Conservation (phyloP, 2,329 filamentous ascomycete species). For the Paraconiothyrium brasiliense region DNA sequence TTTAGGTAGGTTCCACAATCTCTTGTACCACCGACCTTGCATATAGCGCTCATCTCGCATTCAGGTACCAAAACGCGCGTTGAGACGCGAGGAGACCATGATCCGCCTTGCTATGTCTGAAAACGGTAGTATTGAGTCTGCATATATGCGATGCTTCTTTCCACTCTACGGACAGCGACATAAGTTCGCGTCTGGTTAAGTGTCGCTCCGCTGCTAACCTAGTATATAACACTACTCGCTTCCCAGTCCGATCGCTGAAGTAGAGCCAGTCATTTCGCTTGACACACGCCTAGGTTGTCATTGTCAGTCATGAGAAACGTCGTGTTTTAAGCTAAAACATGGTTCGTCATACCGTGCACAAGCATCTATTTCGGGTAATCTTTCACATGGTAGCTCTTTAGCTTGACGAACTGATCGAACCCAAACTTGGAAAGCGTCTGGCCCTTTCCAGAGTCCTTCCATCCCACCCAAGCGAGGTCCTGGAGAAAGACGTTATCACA, state of each 20-base stretch:
- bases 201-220: slow-evolving; percentile 10
- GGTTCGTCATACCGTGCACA: slow-evolving; percentile 23
- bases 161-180: slow-evolving; percentile 29
- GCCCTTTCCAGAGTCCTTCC: slow-evolving; percentile 96
- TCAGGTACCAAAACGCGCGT: slow-evolving; percentile 38
- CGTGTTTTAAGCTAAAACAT: slow-evolving; percentile 21
- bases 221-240: slow-evolving; percentile 7
- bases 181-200: slow-evolving; percentile 8
- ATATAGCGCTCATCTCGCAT: slow-evolving; percentile 39
- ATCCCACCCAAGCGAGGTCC: slow-evolving; percentile 96
- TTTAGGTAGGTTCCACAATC: slow-evolving; percentile 18
- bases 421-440: slow-evolving; percentile 89
- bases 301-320: slow-evolving; percentile 27
- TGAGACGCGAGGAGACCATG: slow-evolving; percentile 26
- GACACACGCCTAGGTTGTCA: slow-evolving; percentile 5
- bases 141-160: slow-evolving; percentile 34
- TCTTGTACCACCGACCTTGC: slow-evolving; percentile 42
- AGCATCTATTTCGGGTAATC: slow-evolving; percentile 68
- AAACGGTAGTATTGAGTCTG: slow-evolving; percentile 23
- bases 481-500: slow-evolving; percentile 49
- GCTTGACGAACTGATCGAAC: slow-evolving; percentile 94
- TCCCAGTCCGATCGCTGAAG: background rate
- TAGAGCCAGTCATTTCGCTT: background rate
- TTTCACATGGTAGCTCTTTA: slow-evolving; percentile 96
- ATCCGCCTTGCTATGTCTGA: slow-evolving; percentile 28